phyloP scores from a whole-genome alignment of 75 land plant genomes.

The Pseudotsuga menziesii region DNA sequence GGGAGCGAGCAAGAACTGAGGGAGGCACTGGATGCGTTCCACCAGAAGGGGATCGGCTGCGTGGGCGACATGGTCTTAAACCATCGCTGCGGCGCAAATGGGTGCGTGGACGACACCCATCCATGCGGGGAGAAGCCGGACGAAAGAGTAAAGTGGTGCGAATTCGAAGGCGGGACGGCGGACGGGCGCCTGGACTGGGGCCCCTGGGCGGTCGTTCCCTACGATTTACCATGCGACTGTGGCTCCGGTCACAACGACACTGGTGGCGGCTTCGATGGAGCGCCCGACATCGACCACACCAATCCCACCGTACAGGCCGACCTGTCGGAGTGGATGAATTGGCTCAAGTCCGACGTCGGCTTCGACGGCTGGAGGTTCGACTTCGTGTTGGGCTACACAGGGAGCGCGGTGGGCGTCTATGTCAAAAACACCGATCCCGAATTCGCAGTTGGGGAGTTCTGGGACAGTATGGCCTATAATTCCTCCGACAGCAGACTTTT shows the following conservation, averaged over 20 bases:
- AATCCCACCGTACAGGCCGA: conserved; percentile 29
- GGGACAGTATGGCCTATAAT: conserved; percentile 22
- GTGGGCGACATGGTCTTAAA: conserved; percentile 41
- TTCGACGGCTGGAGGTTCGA: conserved; percentile 45
- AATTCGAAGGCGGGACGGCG: conserved; percentile 41
- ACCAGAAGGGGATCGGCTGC: conserved; percentile 19
- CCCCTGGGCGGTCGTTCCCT: conserved; percentile 30
- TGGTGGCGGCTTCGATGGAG: conserved; percentile 35
- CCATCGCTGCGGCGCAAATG: conserved; percentile 9
- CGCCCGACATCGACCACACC: conserved; percentile 44
- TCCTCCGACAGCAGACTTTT: too few relatives aligned
- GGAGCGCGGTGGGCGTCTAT: conserved; percentile 21
- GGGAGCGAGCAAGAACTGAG: conserved; percentile 19
- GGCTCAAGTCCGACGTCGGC: conserved; percentile 26
- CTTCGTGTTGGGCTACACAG: conserved; percentile 31
- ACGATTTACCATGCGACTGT: conserved; percentile 25
- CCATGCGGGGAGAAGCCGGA: conserved; percentile 18
- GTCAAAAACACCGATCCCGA: conserved; percentile 20
- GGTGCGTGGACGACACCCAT: conserved; percentile 38
- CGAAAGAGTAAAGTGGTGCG: conserved; percentile 24
- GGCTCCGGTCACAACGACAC: conserved; percentile 37
- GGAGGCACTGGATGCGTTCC: conserved; percentile 20
- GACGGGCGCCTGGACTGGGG: conserved; percentile 43
- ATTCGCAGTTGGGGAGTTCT: conserved; percentile 66
- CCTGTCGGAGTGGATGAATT: conserved; percentile 34